Percentiles rank a stretch among this genome's conserved stretches.
Conservation (phyloP, 2,329 filamentous ascomycete genomes). For the Ceratocystis diversiconidia region DNA sequence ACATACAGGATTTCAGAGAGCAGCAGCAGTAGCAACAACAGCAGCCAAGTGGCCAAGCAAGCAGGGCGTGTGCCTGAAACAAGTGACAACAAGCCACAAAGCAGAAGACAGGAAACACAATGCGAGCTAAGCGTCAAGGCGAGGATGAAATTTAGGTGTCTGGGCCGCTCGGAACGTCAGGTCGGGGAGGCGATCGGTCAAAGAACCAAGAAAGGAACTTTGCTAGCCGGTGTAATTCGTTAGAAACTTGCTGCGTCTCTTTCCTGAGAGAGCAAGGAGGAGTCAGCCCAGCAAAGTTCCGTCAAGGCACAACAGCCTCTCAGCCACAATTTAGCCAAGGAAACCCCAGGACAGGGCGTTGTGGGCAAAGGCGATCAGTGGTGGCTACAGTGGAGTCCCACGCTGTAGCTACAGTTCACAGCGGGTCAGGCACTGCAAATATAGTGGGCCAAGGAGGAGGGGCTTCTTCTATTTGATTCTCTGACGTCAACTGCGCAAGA, state of each 20-base stretch:
- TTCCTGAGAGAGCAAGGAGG: too few relatives aligned
- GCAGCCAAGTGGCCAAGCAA: not conserved
- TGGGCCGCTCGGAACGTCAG: not conserved
- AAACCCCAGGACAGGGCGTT: not conserved
- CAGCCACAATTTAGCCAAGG: not conserved
- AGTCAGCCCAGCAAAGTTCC: too few relatives aligned
- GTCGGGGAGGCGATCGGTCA: too few relatives aligned
- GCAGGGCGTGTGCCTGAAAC: not conserved
- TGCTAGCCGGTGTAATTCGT: too few relatives aligned
- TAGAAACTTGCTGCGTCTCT: too few relatives aligned
- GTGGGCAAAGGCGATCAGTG: not conserved
- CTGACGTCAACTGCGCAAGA: not conserved
- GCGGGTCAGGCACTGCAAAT: not conserved
- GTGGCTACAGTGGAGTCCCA: not conserved
- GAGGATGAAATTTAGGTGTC: not conserved
- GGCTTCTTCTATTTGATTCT: not conserved
- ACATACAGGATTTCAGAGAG: too few relatives aligned
- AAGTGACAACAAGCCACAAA: not conserved
- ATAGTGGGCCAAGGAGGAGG: not conserved
- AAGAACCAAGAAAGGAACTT: too few relatives aligned
- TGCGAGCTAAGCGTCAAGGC: not conserved
- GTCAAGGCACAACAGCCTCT: not conserved
- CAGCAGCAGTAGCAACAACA: too few relatives aligned
- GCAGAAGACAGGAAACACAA: not conserved
- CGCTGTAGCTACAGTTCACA: not conserved